phyloP scores from a whole-genome alignment of 305 asterid species.

The Fraxinus ornus region DNA sequence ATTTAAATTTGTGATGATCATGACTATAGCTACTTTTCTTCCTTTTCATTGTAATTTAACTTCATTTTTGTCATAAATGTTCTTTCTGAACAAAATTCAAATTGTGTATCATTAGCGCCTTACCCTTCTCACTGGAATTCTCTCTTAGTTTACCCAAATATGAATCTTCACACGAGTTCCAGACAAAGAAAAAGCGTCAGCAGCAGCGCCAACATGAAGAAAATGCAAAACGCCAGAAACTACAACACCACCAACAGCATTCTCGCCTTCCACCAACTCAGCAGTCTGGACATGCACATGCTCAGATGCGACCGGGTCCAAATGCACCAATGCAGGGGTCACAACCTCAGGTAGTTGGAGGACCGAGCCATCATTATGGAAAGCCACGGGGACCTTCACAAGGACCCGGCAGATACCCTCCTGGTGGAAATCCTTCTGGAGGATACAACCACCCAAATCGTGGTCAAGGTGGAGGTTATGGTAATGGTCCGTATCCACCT shows the following conservation, averaged over 20 bases:
- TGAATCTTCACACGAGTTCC: slow-evolving; percentile 91
- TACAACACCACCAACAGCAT: slow-evolving; percentile 74
- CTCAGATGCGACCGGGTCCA: slow-evolving; percentile 70
- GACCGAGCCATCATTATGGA: slow-evolving; percentile 65
- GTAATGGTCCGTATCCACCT: slow-evolving; percentile 70
- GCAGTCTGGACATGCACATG: slow-evolving; percentile 67
- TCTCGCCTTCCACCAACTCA: slow-evolving; percentile 69
- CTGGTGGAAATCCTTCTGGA: slow-evolving; percentile 70
- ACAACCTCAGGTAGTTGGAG: slow-evolving; percentile 71
- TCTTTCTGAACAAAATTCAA: neutral
- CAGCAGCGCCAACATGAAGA: slow-evolving; percentile 90
- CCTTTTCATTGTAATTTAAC: neutral
- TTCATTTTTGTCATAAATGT: neutral
- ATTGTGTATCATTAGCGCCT: neutral
- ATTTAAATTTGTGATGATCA: neutral
- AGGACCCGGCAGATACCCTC: slow-evolving; percentile 74
- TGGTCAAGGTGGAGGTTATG: slow-evolving; percentile 72
- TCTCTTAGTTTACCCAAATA: slow-evolving; percentile 75
- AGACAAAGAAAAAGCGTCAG: slow-evolving; percentile 94
- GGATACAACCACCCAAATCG: slow-evolving; percentile 75
- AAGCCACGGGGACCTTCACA: slow-evolving; percentile 82
- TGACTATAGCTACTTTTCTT: neutral
- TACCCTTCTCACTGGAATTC: slow-evolving; percentile 4
- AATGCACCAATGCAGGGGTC: slow-evolving; percentile 53
- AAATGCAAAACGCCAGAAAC: slow-evolving; percentile 74